A percentile compares a stretch with the other conserved stretches of the same genome.
These are phyloP conservation scores for Astragalus membranaceus DNA, from an alignment of 306 rosid genomes.

Conservation along the genomic window DNA sequence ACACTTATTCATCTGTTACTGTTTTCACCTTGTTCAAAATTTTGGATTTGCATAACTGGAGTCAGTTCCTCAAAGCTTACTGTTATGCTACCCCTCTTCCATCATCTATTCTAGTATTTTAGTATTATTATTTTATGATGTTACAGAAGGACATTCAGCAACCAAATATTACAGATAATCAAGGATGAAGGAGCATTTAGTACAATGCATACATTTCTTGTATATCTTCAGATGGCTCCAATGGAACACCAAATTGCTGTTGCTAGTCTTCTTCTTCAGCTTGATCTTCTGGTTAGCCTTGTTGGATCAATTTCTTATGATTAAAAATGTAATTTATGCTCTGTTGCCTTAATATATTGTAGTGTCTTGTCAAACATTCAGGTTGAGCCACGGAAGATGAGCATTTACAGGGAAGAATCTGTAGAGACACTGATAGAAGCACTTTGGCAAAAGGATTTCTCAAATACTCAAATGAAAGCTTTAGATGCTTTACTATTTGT, in stretches of 20 bases:
- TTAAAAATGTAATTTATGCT: background rate
- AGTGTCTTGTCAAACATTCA: slow-evolving; percentile 25
- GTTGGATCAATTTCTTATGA: background rate
- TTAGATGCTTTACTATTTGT: slow-evolving; percentile 64
- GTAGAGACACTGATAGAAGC: slow-evolving; percentile 73
- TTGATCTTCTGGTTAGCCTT: slow-evolving; percentile 84
- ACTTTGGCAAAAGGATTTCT: slow-evolving; percentile 60
- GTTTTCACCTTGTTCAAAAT: slow-evolving; percentile 10
- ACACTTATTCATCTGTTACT: background rate
- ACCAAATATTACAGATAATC: slow-evolving; percentile 62
- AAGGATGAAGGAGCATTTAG: slow-evolving; percentile 89
- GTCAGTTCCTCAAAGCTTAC: background rate
- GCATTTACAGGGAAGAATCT: slow-evolving; percentile 92
- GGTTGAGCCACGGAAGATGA: slow-evolving; percentile 91
- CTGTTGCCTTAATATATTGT: background rate
- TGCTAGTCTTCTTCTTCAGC: slow-evolving; percentile 88
- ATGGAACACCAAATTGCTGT: slow-evolving; percentile 67
- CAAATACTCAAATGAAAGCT: slow-evolving; percentile 60
- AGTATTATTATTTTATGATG: background rate
- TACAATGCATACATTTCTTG: slow-evolving; percentile 83
- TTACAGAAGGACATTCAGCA: slow-evolving; percentile 65
- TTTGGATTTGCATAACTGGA: background rate
- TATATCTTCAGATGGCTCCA: slow-evolving; percentile 92
- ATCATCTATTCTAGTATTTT: background rate
- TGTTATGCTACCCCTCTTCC: background rate